Evolutionary conservation across 2,329 filamentous ascomycete species (phyloP).

Genomic region (Aspergillus spinulosporus): DNA sequence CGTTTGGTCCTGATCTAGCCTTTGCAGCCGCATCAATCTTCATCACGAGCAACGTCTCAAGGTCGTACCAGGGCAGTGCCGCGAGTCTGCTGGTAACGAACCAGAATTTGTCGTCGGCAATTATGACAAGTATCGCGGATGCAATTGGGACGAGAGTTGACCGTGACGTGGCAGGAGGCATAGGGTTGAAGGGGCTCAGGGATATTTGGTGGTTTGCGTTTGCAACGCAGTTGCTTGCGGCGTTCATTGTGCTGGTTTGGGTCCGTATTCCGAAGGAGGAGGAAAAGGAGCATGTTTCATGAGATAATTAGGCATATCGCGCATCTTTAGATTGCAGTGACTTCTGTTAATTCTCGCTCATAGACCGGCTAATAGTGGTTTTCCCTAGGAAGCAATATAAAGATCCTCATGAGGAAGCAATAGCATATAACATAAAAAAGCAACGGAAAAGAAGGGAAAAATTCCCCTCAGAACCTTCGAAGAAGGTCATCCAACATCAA

Average conservation of each 20-base stretch:
- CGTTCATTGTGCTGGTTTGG: constrained; percentile 38
- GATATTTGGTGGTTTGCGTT: constrained; percentile 42
- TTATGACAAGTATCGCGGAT: constrained; percentile 33
- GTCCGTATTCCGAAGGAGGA: constrained; percentile 42
- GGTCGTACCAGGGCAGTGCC: constrained; percentile 47
- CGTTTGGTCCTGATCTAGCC: background rate
- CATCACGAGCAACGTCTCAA: constrained; percentile 25
- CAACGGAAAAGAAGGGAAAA: too few relatives aligned
- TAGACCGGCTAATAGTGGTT: too few relatives aligned
- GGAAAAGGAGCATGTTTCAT: constrained; percentile 25
- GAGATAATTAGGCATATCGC: background rate
- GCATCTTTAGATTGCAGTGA: too few relatives aligned
- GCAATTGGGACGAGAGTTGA: constrained; percentile 32
- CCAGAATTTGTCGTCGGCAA: constrained; percentile 46
- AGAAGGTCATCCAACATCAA: too few relatives aligned
- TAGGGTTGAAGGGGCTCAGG: constrained; percentile 32
- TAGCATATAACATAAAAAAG: too few relatives aligned
- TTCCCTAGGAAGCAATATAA: too few relatives aligned
- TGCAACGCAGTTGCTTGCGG: constrained; percentile 31
- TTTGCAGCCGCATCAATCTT: background rate
- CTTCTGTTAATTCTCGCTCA: too few relatives aligned
- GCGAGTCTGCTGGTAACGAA: constrained; percentile 48
- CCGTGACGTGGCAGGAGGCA: constrained; percentile 11
- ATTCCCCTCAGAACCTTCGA: too few relatives aligned
- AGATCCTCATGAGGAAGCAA: too few relatives aligned